These are phyloP conservation scores for Ocimum tenuiflorum DNA, from an alignment of 257 asterid genomes.

Conservation along the genomic window DNA sequence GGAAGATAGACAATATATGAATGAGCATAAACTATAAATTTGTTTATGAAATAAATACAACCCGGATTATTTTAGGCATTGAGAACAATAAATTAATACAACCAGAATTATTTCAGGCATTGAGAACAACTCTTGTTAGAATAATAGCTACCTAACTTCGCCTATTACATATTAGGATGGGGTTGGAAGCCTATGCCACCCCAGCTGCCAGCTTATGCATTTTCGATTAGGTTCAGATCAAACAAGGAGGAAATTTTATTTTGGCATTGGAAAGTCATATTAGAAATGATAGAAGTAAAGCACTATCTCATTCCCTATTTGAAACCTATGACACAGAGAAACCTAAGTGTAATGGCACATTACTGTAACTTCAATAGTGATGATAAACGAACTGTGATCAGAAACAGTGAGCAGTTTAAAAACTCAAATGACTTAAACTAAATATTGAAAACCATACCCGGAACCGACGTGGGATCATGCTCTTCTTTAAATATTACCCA, in stretches of 20 bases:
- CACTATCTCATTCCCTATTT: slow-evolving; percentile 8
- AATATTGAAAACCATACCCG: slow-evolving; percentile 44
- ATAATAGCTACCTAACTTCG: neutral
- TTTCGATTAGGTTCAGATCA: neutral
- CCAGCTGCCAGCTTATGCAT: neutral
- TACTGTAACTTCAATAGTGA: neutral
- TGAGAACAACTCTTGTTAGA: neutral
- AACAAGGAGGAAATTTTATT: neutral
- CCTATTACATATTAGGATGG: neutral
- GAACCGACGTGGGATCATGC: slow-evolving; percentile 77
- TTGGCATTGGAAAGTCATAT: neutral
- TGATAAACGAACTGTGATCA: neutral
- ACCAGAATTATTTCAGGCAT: slow-evolving; percentile 5
- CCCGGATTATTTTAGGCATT: slow-evolving; percentile 4
- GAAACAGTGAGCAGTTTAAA: neutral
- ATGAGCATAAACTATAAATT: neutral
- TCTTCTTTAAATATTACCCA: slow-evolving; percentile 89
- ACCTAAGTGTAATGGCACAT: neutral
- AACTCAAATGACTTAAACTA: slow-evolving; percentile 8
- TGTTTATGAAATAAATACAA: neutral
- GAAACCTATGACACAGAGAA: neutral
- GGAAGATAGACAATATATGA: neutral
- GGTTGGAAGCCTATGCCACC: neutral
- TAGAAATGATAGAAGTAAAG: neutral
- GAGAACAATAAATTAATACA: neutral